These are phyloP conservation scores for Solanum etuberosum DNA, from an alignment of 257 asterid genomes.

Conservation along the genomic window DNA sequence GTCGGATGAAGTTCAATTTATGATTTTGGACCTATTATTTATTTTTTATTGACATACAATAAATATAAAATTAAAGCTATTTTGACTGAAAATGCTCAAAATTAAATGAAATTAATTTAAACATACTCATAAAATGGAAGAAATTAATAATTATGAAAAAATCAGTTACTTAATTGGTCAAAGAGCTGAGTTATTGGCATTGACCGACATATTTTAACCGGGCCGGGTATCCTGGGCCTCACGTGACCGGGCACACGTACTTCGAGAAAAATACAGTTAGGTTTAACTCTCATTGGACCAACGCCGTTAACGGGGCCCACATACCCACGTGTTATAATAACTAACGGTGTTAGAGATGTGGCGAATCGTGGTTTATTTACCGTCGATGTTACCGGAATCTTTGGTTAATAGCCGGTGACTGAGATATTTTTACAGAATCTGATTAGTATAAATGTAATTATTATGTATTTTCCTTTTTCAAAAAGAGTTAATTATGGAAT, in stretches of 20 bases:
- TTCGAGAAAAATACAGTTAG: slow-evolving; percentile 28
- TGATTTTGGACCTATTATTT: not conserved
- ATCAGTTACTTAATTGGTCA: slow-evolving; percentile 27
- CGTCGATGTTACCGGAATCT: slow-evolving; percentile 27
- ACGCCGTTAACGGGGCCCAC: slow-evolving; percentile 20
- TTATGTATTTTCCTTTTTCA: not conserved
- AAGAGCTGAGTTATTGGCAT: slow-evolving; percentile 22
- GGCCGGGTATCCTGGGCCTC: slow-evolving; percentile 79
- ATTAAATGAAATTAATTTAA: not conserved
- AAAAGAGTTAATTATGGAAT: not conserved
- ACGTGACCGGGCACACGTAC: slow-evolving; percentile 66
- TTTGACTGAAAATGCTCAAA: not conserved
- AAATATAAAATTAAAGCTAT: not conserved
- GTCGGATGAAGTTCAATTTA: not conserved
- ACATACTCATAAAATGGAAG: not conserved
- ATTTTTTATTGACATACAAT: not conserved
- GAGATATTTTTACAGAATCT: slow-evolving; percentile 15
- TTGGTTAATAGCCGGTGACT: slow-evolving; percentile 7
- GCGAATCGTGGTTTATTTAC: slow-evolving; percentile 12
- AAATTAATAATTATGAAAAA: not conserved
- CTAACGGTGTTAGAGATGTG: slow-evolving; percentile 19
- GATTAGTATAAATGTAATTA: slow-evolving; percentile 1
- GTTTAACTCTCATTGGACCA: slow-evolving; percentile 58
- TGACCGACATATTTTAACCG: slow-evolving; percentile 43
- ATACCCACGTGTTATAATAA: slow-evolving; percentile 20